A percentile compares a stretch with the other conserved stretches of the same genome.
These are phyloP conservation scores for Nepenthes alata DNA, from an alignment of 179 eudicot species.

Conservation along the genomic window DNA sequence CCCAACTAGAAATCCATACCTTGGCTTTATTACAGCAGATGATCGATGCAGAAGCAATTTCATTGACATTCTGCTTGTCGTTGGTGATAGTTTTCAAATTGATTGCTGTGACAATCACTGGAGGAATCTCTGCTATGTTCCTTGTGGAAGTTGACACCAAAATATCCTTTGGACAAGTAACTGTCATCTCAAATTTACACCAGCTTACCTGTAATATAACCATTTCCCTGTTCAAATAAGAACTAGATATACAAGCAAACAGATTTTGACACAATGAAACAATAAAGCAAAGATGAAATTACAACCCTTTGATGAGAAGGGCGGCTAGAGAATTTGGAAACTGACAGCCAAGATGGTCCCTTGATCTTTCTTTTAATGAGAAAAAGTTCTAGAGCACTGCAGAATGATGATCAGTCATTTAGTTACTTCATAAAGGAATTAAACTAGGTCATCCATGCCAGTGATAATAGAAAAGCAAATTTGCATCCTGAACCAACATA, in stretches of 20 bases:
- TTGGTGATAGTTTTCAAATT: conserved; percentile 76
- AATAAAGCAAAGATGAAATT: conserved; percentile 1
- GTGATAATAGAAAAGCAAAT: too few species aligned
- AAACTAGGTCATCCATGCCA: too few species aligned
- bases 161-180: conserved; percentile 72
- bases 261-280: background rate
- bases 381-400: conserved; percentile 81
- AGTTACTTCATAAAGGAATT: background rate
- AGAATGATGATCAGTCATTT: conserved; percentile 15
- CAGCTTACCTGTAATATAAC: conserved; percentile 68
- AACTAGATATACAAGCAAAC: background rate
- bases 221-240: background rate
- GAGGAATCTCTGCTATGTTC: conserved; percentile 61
- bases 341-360: conserved; percentile 91
- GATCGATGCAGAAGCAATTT: conserved; percentile 77
- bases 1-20: conserved; percentile 26
- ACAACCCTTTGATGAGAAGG: conserved; percentile 54
- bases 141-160: conserved; percentile 40
- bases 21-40: conserved; percentile 75
- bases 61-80: conserved; percentile 65
- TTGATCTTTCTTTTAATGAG: conserved; percentile 84
- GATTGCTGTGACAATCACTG: conserved; percentile 75
- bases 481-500: too few species aligned
- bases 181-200: conserved; percentile 87
- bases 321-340: conserved; percentile 56